Evolutionary conservation across 352 stramenopile genomes (phyloP).

Genomic region (Blastocystis sp.): DNA sequence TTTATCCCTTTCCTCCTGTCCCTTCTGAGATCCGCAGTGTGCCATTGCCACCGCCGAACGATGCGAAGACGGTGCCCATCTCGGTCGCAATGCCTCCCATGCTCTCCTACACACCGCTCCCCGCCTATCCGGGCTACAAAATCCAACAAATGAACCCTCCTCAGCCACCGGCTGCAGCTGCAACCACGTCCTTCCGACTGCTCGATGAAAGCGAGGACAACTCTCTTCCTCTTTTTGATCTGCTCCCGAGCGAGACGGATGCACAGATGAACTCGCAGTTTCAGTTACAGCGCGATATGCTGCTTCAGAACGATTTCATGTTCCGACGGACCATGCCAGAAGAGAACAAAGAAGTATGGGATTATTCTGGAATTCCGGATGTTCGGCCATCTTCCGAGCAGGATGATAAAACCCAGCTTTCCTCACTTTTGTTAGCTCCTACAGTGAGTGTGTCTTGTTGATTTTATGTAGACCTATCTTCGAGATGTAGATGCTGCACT

Average conservation of each 20-base stretch:
- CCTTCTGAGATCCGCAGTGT: not conserved
- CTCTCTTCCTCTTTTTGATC: not conserved
- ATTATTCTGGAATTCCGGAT: not conserved
- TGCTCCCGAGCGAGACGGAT: not conserved
- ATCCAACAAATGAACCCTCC: not conserved
- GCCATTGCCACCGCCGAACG: not conserved
- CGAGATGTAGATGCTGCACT: not conserved
- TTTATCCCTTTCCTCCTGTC: conserved; percentile 22
- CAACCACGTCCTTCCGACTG: not conserved
- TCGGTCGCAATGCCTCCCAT: not conserved
- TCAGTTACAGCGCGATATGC: not conserved
- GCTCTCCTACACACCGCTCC: not conserved
- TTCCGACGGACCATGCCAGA: not conserved
- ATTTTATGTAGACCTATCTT: not conserved
- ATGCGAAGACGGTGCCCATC: not conserved
- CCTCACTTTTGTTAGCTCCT: not conserved
- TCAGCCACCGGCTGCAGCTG: not conserved
- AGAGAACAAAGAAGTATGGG: not conserved
- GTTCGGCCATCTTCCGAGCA: no score
- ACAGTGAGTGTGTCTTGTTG: not conserved
- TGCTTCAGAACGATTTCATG: conserved; percentile 35
- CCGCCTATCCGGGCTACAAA: not conserved
- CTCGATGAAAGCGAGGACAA: not conserved
- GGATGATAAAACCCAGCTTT: not conserved
- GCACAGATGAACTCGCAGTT: not conserved